phyloP scores from a whole-genome alignment of 2,329 filamentous ascomycete genomes.

The Aspergillus tanneri region DNA sequence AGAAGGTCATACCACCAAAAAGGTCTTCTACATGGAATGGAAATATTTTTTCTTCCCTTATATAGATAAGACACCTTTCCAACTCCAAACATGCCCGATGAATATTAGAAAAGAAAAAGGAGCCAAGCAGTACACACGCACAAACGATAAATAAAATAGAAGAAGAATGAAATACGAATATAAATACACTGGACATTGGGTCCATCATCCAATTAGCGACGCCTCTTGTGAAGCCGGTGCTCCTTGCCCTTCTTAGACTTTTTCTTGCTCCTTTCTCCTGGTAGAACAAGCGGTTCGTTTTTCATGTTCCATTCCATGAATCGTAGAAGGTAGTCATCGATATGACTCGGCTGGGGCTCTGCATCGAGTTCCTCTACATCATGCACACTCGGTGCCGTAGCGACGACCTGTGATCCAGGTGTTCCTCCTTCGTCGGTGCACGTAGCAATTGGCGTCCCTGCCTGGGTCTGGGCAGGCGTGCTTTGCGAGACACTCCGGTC shows the following conservation, averaged over 20 bases:
- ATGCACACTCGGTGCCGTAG: constrained; percentile 19
- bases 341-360: constrained; percentile 55
- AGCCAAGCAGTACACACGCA: not conserved
- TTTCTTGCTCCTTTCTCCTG: constrained; percentile 50
- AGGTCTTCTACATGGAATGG: constrained; percentile 2
- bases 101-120: not conserved
- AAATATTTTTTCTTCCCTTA: constrained; percentile 1
- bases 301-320: constrained; percentile 63
- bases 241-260: constrained; percentile 50
- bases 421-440: constrained; percentile 35
- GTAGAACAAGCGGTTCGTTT: constrained; percentile 50
- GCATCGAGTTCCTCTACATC: constrained; percentile 32
- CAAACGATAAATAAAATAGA: not conserved
- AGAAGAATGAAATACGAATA: constrained; percentile 3
- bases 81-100: constrained; percentile 5
- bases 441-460: constrained; percentile 37
- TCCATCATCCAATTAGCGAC: constrained; percentile 24
- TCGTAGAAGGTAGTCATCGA: constrained; percentile 74
- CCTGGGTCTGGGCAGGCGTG: constrained; percentile 35
- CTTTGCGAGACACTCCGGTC: constrained; percentile 54
- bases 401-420: constrained; percentile 10
- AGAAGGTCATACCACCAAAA: not conserved
- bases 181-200: constrained; percentile 8
- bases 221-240: constrained; percentile 43
- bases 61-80: constrained; percentile 11